Evolutionary conservation across 352 stramenopile species (phyloP), one percentile per base, ranked within the genome.

Genomic region (Globisporangium camurandrum): DNA sequence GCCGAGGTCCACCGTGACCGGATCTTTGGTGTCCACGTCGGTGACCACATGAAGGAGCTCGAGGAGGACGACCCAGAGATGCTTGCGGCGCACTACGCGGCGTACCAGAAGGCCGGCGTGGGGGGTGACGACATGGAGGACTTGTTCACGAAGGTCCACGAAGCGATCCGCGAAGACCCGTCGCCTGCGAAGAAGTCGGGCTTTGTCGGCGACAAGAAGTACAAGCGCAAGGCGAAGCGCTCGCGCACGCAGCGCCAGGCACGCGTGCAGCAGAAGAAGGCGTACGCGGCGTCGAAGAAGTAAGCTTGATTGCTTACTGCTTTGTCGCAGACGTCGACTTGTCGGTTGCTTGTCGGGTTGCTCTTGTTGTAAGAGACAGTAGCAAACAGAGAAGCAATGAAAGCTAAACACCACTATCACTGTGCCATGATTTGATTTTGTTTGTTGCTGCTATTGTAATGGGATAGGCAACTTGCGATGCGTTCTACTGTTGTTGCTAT

Each of bases 31-130:
- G 79, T 96, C 54, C 95, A 99, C 76, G 82, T 99, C 24, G 83
- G 85, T 44, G 96, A 99, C 69, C 98, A 99, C 91, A 99, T 99
- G 96, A 96, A 98, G 74, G 96, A 98, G 69, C 83, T 99, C 22
- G 94, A 98, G 77, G 96, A 99, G 70, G 96, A 99, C 67, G 96
- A 99, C 79, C 95, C 97, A 47, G 91, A 98, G 61, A 98, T 98
- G 75, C 97, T 98, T 79, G 88, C 97, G 34, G 74, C 93, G 61
- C 95, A 98, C 69, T 99, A 99, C 75, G 93, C 95, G 34, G 71
- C 86, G 52, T 98, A 98, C 85, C 84, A 98, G 62, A 86, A 86
- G 53, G 84, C 89, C n/a, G 92, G 90, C 38, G 73, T 99, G 42
- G 75, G 76, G 38, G 81, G 90, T 40, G 96, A 98, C 68, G 90